Percentiles rank a stretch among this genome's conserved stretches.
Conservation (phyloP, 305 asterid species). For the Lippia alba region DNA sequence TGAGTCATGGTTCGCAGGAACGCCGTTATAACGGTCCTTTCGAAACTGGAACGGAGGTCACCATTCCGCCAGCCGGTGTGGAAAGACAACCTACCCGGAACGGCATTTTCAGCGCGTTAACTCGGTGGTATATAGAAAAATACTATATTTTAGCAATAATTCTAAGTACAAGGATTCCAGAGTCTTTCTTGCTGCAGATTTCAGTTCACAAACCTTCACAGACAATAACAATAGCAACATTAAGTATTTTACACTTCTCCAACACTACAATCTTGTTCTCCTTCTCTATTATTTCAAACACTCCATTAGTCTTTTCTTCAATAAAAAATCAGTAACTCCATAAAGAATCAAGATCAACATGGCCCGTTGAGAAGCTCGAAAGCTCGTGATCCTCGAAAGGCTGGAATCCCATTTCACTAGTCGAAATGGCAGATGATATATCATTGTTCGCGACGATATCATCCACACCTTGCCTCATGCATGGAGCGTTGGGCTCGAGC, state of each 20-base stretch:
- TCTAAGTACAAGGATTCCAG: background rate
- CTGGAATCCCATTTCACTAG: slow-evolving; percentile 44
- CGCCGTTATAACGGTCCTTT: too few relatives aligned
- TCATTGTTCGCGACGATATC: slow-evolving; percentile 30
- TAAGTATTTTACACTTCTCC: slow-evolving; percentile 11
- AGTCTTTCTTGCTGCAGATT: background rate
- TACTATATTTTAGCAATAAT: slow-evolving; percentile 6
- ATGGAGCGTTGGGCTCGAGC: slow-evolving; percentile 40
- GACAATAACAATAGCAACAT: background rate
- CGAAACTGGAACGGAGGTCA: too few relatives aligned
- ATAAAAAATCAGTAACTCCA: slow-evolving; percentile 54
- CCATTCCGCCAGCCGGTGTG: too few relatives aligned
- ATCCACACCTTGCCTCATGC: slow-evolving; percentile 33
- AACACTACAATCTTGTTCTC: background rate
- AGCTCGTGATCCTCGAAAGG: slow-evolving; percentile 47
- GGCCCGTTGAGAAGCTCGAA: slow-evolving; percentile 38
- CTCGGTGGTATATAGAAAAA: background rate
- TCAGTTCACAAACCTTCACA: background rate
- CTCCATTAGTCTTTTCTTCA: background rate
- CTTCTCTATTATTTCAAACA: slow-evolving; percentile 17
- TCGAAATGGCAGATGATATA: slow-evolving; percentile 29
- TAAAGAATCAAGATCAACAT: slow-evolving; percentile 52
- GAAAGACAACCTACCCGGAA: too few relatives aligned
- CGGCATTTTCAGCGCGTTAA: too few relatives aligned
- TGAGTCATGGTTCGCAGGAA: too few relatives aligned